phyloP scores from a whole-genome alignment of 441 rosid species.

The Brassica balearica region DNA sequence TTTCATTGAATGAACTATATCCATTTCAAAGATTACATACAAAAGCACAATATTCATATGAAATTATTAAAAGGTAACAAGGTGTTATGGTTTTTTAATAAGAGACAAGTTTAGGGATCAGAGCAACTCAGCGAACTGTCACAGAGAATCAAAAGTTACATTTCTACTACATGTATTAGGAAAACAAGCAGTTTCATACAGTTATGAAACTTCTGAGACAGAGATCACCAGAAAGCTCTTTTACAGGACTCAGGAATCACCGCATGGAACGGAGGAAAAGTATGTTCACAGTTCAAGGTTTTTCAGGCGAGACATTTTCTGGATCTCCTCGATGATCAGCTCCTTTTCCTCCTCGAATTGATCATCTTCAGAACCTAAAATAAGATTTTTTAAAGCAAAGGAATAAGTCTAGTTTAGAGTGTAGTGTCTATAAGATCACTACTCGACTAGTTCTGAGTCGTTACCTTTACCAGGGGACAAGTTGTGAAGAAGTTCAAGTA shows the following conservation, averaged over 20 bases:
- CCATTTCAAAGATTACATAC: conserved; percentile 23
- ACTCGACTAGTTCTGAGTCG: not conserved
- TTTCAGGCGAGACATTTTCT: conserved; percentile 57
- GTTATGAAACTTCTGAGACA: conserved; percentile 14
- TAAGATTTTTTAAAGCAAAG: conserved; percentile 14
- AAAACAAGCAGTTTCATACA: conserved; percentile 20
- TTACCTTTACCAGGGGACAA: conserved; percentile 86
- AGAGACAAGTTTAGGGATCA: not conserved
- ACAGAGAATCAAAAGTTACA: conserved; percentile 32
- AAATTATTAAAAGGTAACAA: conserved; percentile 13
- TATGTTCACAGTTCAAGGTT: conserved; percentile 39
- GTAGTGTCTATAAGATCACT: not conserved
- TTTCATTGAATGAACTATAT: not conserved
- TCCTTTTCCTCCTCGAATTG: conserved; percentile 97
- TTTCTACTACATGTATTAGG: conserved; percentile 24
- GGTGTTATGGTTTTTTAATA: conserved; percentile 24
- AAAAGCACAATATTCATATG: conserved; percentile 3
- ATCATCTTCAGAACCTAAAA: conserved; percentile 84
- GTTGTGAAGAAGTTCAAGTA: conserved; percentile 71
- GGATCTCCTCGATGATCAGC: conserved; percentile 83
- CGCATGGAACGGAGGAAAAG: conserved; percentile 4
- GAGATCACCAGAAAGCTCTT: conserved; percentile 13
- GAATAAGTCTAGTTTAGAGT: conserved; percentile 5
- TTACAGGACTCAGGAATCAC: conserved; percentile 13
- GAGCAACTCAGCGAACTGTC: conserved; percentile 16